These are phyloP conservation scores for Hirsutella minnesotensis DNA, from an alignment of 2,329 filamentous ascomycete species.

Conservation along the genomic window DNA sequence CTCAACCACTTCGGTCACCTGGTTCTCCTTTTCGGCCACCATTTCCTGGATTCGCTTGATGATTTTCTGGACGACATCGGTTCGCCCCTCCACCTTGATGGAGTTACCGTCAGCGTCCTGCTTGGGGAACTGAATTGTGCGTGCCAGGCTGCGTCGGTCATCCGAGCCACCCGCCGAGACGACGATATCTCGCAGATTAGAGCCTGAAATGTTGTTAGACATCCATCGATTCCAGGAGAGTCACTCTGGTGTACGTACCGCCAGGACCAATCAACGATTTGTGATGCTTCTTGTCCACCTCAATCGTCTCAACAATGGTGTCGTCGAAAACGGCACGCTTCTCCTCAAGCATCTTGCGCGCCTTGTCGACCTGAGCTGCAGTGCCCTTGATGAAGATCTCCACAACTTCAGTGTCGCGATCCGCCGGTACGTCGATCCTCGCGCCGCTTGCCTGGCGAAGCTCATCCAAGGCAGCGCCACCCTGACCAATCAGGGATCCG, in stretches of 20 bases:
- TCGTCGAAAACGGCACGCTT: slow-evolving; percentile 81
- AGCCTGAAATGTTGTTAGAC: slow-evolving; percentile 38
- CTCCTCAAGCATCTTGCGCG: slow-evolving; percentile 81
- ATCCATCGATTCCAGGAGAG: neutral
- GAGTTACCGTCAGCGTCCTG: slow-evolving; percentile 69
- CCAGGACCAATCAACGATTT: slow-evolving; percentile 77
- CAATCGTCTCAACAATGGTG: slow-evolving; percentile 71
- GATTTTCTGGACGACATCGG: slow-evolving; percentile 79
- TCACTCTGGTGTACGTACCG: slow-evolving; percentile 46
- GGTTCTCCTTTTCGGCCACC: slow-evolving; percentile 71
- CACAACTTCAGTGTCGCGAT: slow-evolving; percentile 61
- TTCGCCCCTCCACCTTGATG: slow-evolving; percentile 81
- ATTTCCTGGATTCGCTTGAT: slow-evolving; percentile 69
- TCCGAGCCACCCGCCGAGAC: slow-evolving; percentile 80
- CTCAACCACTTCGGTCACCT: slow-evolving; percentile 67
- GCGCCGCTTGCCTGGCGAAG: slow-evolving; percentile 75
- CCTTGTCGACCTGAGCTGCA: slow-evolving; percentile 79
- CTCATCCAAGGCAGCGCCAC: slow-evolving; percentile 82
- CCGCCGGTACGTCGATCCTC: slow-evolving; percentile 82
- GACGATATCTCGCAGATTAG: slow-evolving; percentile 79
- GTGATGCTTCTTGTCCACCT: slow-evolving; percentile 93
- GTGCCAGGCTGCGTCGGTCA: slow-evolving; percentile 70
- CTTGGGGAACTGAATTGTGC: slow-evolving; percentile 90
- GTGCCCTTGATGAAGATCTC: slow-evolving; percentile 90
- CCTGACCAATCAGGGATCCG: slow-evolving; percentile 84